phyloP scores from a whole-genome alignment of 176 grass and related monocot species.

The Avena insularis region DNA sequence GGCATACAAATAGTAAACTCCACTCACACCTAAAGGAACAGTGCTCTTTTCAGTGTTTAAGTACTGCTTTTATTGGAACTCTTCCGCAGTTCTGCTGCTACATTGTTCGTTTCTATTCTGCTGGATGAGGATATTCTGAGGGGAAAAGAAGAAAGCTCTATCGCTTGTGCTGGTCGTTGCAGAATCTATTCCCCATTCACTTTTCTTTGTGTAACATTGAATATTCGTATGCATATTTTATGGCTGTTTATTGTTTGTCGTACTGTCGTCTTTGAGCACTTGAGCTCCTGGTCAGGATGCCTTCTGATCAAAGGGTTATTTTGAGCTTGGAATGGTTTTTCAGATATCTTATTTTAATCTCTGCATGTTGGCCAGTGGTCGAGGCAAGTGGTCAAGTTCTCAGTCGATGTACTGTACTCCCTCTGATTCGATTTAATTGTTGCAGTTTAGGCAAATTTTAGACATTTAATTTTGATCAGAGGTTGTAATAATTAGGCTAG shows the following conservation, averaged over 20 bases:
- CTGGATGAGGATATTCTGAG: conserved; percentile 1
- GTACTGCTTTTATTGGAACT: conserved; percentile 14
- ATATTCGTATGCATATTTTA: background rate
- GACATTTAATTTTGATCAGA: too few species aligned
- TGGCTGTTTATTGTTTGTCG: background rate
- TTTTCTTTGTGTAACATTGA: background rate
- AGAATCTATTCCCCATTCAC: conserved; percentile 50
- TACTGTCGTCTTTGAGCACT: background rate
- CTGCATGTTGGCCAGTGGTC: background rate
- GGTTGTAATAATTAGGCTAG: background rate
- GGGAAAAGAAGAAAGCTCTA: background rate
- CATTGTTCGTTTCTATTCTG: background rate
- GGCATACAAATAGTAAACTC: conserved; percentile 21
- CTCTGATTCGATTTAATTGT: too few species aligned
- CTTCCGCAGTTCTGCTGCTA: background rate
- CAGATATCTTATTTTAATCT: background rate
- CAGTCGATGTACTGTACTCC: too few species aligned
- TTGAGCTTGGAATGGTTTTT: background rate
- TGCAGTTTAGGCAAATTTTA: too few species aligned
- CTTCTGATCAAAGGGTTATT: background rate
- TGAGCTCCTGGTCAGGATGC: background rate
- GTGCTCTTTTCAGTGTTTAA: background rate
- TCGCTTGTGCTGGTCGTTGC: background rate
- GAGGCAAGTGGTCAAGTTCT: background rate
- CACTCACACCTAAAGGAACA: conserved; percentile 27